Evolutionary conservation across 768 basidiomycete genomes (phyloP).

Genomic region (Leccinum uliginosum): DNA sequence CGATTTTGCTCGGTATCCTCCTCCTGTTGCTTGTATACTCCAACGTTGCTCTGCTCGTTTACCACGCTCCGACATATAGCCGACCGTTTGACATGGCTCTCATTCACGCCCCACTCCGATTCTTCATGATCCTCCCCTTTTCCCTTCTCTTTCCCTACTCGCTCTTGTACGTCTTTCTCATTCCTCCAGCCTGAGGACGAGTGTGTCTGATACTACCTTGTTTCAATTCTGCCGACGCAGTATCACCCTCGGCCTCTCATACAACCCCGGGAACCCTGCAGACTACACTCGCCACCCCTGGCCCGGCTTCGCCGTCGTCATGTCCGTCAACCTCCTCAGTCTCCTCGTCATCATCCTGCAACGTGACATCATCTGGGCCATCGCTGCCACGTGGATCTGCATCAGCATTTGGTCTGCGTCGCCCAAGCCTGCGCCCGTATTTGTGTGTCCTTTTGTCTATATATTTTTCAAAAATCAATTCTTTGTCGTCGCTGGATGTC

Average conservation of each 20-base stretch:
- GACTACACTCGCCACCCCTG: slow-evolving; percentile 61
- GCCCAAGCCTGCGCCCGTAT: slow-evolving; percentile 63
- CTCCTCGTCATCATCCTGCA: slow-evolving; percentile 52
- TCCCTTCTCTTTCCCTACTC: slow-evolving; percentile 47
- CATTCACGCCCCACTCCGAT: slow-evolving; percentile 83
- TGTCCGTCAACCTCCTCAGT: slow-evolving; percentile 58
- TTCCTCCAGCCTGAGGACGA: not conserved
- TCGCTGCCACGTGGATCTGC: slow-evolving; percentile 71
- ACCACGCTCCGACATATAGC: slow-evolving; percentile 54
- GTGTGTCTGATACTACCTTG: not conserved
- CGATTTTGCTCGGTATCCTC: slow-evolving; percentile 68
- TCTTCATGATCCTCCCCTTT: slow-evolving; percentile 55
- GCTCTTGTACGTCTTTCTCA: slow-evolving; percentile 40
- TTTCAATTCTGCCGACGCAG: slow-evolving; percentile 31
- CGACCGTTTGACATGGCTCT: slow-evolving; percentile 75
- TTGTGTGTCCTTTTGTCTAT: slow-evolving; percentile 39
- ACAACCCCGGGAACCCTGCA: slow-evolving; percentile 43
- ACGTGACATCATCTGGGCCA: slow-evolving; percentile 70
- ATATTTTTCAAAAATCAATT: not conserved
- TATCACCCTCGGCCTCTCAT: slow-evolving; percentile 64
- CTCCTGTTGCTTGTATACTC: slow-evolving; percentile 72
- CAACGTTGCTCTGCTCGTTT: slow-evolving; percentile 71
- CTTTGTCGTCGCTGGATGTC: not conserved
- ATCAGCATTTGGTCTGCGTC: slow-evolving; percentile 56
- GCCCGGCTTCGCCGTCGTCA: slow-evolving; percentile 67